A percentile compares a stretch with the other conserved stretches of the same genome.
phyloP scores from a whole-genome alignment of 352 stramenopile species.

The Thalassiosira sp. region DNA sequence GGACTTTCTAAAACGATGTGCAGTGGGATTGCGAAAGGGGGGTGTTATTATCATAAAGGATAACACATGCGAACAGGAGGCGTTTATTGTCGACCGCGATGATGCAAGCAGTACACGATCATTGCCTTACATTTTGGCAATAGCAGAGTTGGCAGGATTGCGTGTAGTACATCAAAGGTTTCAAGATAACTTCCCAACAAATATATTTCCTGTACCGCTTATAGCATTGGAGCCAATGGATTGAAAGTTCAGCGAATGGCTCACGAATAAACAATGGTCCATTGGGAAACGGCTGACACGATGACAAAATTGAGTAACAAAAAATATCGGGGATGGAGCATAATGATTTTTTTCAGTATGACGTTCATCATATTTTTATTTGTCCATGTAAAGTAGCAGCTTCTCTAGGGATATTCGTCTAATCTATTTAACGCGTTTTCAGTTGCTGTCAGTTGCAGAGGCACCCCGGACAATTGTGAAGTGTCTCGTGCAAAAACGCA shows the following conservation, averaged over 20 bases:
- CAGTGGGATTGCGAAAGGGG: constrained; percentile 64
- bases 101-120: constrained; percentile 93
- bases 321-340: no score
- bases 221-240: constrained; percentile 81
- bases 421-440: constrained; percentile 12
- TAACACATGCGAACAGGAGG: constrained; percentile 83
- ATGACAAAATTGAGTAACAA: neutral
- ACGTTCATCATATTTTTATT: no score
- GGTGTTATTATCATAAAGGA: constrained; percentile 90
- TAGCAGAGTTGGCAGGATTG: constrained; percentile 91
- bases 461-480: constrained; percentile 98
- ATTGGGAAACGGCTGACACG: no score
- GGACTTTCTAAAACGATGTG: constrained; percentile 89
- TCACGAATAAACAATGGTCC: no score
- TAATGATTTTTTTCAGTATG: no score
- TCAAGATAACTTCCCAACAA: constrained; percentile 91
- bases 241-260: no score
- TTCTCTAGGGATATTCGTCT: constrained; percentile 9
- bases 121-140: constrained; percentile 87
- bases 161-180: constrained; percentile 82
- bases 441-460: constrained; percentile 33
- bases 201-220: constrained; percentile 95
- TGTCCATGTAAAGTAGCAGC: neutral
- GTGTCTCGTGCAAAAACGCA: constrained; percentile 96
- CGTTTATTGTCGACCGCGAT: constrained; percentile 91